phyloP scores from a whole-genome alignment of 805 yeast species.

The Saturnispora gosingensis region DNA sequence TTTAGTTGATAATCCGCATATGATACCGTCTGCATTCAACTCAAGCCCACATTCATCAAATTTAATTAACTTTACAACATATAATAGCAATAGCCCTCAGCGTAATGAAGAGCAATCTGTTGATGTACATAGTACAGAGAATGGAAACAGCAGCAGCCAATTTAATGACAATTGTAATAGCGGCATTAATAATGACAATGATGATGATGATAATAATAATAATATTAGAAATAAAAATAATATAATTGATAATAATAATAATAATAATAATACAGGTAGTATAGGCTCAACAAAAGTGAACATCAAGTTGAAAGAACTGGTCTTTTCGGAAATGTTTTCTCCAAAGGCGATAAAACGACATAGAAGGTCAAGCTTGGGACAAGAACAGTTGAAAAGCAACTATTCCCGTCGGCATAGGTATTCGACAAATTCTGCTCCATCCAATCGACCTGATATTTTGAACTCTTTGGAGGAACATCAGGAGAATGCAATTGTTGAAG shows the following conservation, averaged over 20 bases:
- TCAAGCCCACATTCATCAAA: not conserved
- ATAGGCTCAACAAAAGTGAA: slow-evolving; percentile 62
- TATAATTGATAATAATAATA: not conserved
- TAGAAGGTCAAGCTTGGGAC: slow-evolving; percentile 5
- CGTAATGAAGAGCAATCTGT: no score
- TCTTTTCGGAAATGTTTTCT: slow-evolving; percentile 64
- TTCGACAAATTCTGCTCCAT: slow-evolving; percentile 17
- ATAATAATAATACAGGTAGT: not conserved
- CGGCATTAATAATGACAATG: not conserved
- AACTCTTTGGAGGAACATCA: slow-evolving; percentile 7
- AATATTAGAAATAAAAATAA: not conserved
- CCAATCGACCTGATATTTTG: slow-evolving; percentile 16
- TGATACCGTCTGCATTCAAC: slow-evolving; percentile 72
- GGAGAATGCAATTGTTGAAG: slow-evolving; percentile 12
- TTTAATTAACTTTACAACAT: not conserved
- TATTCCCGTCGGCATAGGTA: slow-evolving; percentile 19
- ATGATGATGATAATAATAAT: not conserved
- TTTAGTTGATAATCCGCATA: slow-evolving; percentile 84
- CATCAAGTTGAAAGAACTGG: slow-evolving; percentile 60
- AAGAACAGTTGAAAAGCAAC: slow-evolving; percentile 7
- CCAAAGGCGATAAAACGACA: slow-evolving; percentile 26
- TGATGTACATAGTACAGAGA: not conserved
- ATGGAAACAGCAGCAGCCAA: not conserved
- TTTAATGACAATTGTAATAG: not conserved
- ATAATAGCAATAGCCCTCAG: not conserved